phyloP scores from a whole-genome alignment of 371 early-diverging fungal genomes.

The Rhizopus sp. region DNA sequence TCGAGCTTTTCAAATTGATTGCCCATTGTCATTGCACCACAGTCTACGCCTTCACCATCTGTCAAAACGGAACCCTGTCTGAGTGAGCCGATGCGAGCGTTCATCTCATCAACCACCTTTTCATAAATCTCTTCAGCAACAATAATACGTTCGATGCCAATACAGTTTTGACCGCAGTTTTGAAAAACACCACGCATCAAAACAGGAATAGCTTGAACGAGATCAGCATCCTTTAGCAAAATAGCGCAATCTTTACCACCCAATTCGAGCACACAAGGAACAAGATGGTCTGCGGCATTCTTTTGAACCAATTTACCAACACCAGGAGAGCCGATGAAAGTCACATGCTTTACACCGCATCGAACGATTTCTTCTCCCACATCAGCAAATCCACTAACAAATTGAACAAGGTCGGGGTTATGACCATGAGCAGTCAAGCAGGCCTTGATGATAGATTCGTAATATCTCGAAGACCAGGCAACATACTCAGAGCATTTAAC shows the following conservation, averaged over 20 bases:
- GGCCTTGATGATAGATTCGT: slow-evolving; percentile 61
- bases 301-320: slow-evolving; percentile 80
- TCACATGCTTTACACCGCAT: slow-evolving; percentile 72
- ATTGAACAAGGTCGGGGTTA: slow-evolving; percentile 76
- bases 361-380: slow-evolving; percentile 73
- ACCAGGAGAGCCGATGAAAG: slow-evolving; percentile 83
- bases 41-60: slow-evolving; percentile 71
- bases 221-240: slow-evolving; percentile 73
- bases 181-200: slow-evolving; percentile 83
- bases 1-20: slow-evolving; percentile 53
- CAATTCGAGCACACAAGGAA: slow-evolving; percentile 86
- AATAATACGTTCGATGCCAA: slow-evolving; percentile 78
- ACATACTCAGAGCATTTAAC: slow-evolving; percentile 86
- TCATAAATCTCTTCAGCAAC: slow-evolving; percentile 72
- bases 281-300: slow-evolving; percentile 73
- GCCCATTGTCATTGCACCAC: slow-evolving; percentile 78
- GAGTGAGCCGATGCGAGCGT: slow-evolving; percentile 54
- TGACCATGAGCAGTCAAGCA: slow-evolving; percentile 74
- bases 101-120: slow-evolving; percentile 62
- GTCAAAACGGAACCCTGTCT: slow-evolving; percentile 73
- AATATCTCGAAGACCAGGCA: slow-evolving; percentile 78
- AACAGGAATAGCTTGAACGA: slow-evolving; percentile 67
- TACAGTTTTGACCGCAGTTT: slow-evolving; percentile 88
- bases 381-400: slow-evolving; percentile 81
- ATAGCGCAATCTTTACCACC: slow-evolving; percentile 91